Conservation (phyloP, 441 rosid genomes). For the Croton laevigatus region DNA sequence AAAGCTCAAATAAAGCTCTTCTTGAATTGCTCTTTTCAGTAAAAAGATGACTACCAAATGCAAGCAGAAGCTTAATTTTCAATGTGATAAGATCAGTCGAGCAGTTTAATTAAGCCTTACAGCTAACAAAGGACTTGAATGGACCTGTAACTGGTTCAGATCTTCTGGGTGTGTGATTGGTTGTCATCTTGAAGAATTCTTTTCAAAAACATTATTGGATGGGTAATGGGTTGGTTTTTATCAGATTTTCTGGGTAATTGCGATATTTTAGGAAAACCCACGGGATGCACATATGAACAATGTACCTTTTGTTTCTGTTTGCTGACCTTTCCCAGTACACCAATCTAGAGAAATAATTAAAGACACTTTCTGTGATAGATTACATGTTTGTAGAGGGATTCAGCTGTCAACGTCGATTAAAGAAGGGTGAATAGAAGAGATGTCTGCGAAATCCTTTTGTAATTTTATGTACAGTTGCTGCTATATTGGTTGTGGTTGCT, state of each 20-base stretch:
- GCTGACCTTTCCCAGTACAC: conserved; percentile 24
- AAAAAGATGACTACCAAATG: conserved; percentile 18
- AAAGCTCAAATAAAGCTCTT: conserved; percentile 11
- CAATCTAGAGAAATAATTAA: conserved; percentile 30
- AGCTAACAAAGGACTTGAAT: conserved; percentile 14
- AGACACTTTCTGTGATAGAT: conserved; percentile 20
- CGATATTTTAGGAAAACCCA: conserved; percentile 2
- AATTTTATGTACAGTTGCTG: conserved; percentile 40
- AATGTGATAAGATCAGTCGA: conserved; percentile 14
- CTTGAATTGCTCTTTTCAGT: conserved; percentile 13
- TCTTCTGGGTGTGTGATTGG: conserved; percentile 22
- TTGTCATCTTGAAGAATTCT: conserved; percentile 31
- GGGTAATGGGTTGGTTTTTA: conserved; percentile 33
- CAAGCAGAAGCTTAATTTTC: conserved; percentile 19
- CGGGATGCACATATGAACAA: conserved; percentile 10
- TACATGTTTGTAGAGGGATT: conserved; percentile 35
- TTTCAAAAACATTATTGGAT: conserved; percentile 29
- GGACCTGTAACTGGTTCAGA: conserved; percentile 8
- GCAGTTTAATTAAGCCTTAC: conserved; percentile 11
- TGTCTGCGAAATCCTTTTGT: conserved; percentile 29
- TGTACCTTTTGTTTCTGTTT: conserved; percentile 18
- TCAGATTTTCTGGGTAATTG: conserved; percentile 18
- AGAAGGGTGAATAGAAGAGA: conserved; percentile 31
- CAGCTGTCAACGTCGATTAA: conserved; percentile 20
- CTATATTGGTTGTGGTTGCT: conserved; percentile 27